Evolutionary conservation across 768 basidiomycete genomes (phyloP), one percentile per base, ranked within the genome.

Genomic region (Wakefieldia striispora): DNA sequence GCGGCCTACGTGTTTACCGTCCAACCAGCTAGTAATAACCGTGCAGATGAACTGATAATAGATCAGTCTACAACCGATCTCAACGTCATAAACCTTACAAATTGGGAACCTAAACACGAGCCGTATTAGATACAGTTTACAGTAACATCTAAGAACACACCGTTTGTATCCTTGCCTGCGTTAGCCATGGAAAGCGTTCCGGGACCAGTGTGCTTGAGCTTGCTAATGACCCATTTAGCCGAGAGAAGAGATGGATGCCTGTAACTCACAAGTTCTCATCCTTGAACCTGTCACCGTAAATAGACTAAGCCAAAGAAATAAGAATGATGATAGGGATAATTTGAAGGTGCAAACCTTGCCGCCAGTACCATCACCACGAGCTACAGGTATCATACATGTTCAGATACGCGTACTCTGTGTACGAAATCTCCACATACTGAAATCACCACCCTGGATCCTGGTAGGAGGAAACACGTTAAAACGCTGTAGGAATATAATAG

Each of bases 391-490:
- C n/a, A 23, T 16, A 43, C 39, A 57, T 41, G 29, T 35, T 65
- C 21, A 48, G 45, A 50, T 56, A 23, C 44, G 50, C 43, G 59
- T 49, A 37, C 57, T 54, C 3, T 46, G 38, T 58, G 43, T 29
- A 35, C 35, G 10, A 45, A 52, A 29, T 17, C 11, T 50, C 14
- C 19, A 80, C 88, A 60, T 68, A 88, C 91, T 97, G 72, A 97
- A 99, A 74, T 97, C 95, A 72, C 95, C 95, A 62, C 95, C 95
- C 74, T 97, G 95, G 60, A 95, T 93, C 91, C 90, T 91, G 53
- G 31, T 23, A 17, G n/a, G 8, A 57, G 50, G 27, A 35, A 43
- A 21, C 9, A 9, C 51, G 37, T 50, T 9, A 56, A 11, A 24
- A 23, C 29, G 7, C 12, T 4, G 29, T 5, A 14, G 21, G 34